Base-by-base conservation (phyloP, 306 rosid species). In the Vigna angularis region DNA sequence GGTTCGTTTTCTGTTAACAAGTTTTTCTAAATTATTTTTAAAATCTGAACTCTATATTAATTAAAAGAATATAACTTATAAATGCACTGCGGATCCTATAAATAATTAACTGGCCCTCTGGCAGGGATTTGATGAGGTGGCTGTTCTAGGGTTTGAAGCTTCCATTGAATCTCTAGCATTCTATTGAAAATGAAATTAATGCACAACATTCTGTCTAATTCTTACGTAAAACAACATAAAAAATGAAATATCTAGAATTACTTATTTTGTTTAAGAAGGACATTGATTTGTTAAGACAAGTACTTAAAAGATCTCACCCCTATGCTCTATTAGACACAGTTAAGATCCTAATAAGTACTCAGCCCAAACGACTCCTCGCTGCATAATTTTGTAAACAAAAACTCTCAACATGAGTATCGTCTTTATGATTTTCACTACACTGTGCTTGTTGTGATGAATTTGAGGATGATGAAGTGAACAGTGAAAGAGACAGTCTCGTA, bases 301-400 rank as follows among this genome's bases (percentile, higher is more conserved):
- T 87, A 91, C 93, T 91, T 87, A 73, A 73, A 82, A 82, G 91
- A 89, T 91, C 88, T 91, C 84, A 86, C 89, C 79, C 82, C 79
- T 66, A 79, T 83, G 86, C 72, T 51, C 73, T 70, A 50, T 30
- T 77, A 38, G 67, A 73, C 79, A 76, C 73, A 86, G 86, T 79
- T 77, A 89, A 26, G 90, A 91, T 86, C 96, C 84, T 42, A 66
- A 20, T 66, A 79, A 87, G 93, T 87, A 87, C 91, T 85, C 77
- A 75, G 79, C 85, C 87, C 83, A 58, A 74, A 80, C 56, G 44
- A 67, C 73, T 15, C 40, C 36, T 36, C 17, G 57, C 18, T 55
- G 66, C 52, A 18, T 55, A 69, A 83, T 66, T 81, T 79, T 61
- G 67, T n/a, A 22, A 74, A 70, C 66, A 74, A 55, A 74, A 70